Evolutionary conservation across 2,329 filamentous ascomycete species (phyloP), one percentile per base, ranked within the genome.

Genomic region (Mycogone perniciosa): DNA sequence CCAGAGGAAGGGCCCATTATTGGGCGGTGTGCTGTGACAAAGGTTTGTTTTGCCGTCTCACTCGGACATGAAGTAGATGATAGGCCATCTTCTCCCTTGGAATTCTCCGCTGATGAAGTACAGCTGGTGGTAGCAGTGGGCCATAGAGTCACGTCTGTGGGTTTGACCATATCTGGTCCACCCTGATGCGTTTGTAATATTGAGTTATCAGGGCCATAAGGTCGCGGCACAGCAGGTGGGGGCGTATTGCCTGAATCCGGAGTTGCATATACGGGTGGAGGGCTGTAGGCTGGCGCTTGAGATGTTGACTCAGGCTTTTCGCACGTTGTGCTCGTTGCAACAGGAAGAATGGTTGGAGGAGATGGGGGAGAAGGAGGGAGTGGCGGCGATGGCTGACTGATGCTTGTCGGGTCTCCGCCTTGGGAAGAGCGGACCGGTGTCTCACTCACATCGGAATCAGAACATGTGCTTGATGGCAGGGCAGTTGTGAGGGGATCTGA

Each of bases 81-180:
- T 34, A 40, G 8, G 34, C 11, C 20, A n/a, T 10, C n/a, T 6
- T 26, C 11, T 39, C 29, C 26, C 4, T 8, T 40, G 13, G 33
- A 1, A 30, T 35, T 29, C 11, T 37, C 34, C 7, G 50, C 26
- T 7, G 11, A 35, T 10, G 40, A 40, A 7, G 50, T 39, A 10
- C 26, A 27, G 20, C 47, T 51, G 8, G 9, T 20, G 13, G 41
- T 48, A 35, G 33, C 45, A 13, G 45, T 48, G 26, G 51, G 46
- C 51, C 51, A 53, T 37, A 53, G 42, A 10, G 51, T 53, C 7
- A 41, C 10, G 29, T 29, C 47, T 33, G 46, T 44, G 39, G 51
- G 33, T 8, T 46, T 39, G 26, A 8, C n/a, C 20, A 20, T 20
- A 20, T 20, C 20, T 20, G 20, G 20, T 20, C 20, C 20, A 3